Base-by-base conservation (phyloP, 441 rosid species). In the Isatis lusitanica region DNA sequence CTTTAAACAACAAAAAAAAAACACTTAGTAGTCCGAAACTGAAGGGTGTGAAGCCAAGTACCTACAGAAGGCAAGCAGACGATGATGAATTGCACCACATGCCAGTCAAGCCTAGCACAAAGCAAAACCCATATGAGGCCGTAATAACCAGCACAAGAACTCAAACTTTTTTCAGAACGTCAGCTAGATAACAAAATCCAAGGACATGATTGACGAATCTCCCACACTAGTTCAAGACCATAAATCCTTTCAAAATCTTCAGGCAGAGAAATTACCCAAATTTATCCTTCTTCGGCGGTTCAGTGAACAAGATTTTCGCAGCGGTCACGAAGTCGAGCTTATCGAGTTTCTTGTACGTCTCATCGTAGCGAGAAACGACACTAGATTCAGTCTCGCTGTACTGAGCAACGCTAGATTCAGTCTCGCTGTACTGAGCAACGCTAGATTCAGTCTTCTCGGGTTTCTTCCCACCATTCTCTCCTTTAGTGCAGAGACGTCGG, bases 11-110 rank as follows among this genome's bases (percentile, higher is more conserved):
- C 24, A 21, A 21, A 21, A 21, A 21, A 21, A 21, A 21, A 21
- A 21, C 24, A 21, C 24, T 21, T 21, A 21, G 24, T 21, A 21
- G 24, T 21, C 24, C 24, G 77, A 55, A 10, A 59, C 31, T 44
- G 53, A 44, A 71, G 42, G 50, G 66, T 68, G 55, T 70, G 50
- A 64, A 42, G 5, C 2, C 11, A 18, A 50, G 76, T 92, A 94
- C 97, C 97, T 73, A 94, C 61, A 56, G 97, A 89, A 71, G 98
- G 98, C 91, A 92, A 68, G 87, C 92, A 92, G 77, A 79, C 92
- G 78, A 94, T 92, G 84, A 92, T 92, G 78, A 94, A 85, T 50
- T 94, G 97, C 78, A 94, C 95, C 78, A 90, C 86, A 84, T 94
- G 98, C 80, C 93, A 92, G 73, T 92, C 98, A 55, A 90, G n/a